Percentiles rank a stretch among this genome's conserved stretches.
Evolutionary conservation across 495 filamentous ascomycete genomes (phyloP).

Genomic region (Trichoderma orchidacearum): DNA sequence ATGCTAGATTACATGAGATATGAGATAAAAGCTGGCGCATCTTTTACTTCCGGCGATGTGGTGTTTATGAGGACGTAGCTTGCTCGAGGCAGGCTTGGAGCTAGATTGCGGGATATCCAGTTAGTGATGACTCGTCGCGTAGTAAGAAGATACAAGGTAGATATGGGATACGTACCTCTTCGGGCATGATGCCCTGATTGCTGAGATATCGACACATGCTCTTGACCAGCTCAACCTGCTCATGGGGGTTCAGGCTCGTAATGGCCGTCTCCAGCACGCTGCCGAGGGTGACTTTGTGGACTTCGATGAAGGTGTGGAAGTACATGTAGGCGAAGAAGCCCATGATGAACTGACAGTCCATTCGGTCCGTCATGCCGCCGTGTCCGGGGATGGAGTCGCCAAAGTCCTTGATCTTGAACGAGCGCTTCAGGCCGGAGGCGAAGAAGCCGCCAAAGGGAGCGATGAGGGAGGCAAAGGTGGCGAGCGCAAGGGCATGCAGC

Average conservation of each 20-base stretch:
- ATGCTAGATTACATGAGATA: background rate
- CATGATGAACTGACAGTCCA: conserved; percentile 99
- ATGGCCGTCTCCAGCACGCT: conserved; percentile 81
- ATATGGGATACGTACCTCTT: conserved; percentile 33
- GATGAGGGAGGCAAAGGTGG: conserved; percentile 90
- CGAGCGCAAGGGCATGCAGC: conserved; percentile 82
- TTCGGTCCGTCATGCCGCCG: conserved; percentile 95
- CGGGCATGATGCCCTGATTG: conserved; percentile 62
- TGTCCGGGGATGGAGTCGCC: conserved; percentile 96
- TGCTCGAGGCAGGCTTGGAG: background rate
- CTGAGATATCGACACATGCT: conserved; percentile 73
- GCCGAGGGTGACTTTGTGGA: conserved; percentile 67
- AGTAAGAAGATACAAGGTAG: background rate
- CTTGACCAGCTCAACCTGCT: conserved; percentile 80
- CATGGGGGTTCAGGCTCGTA: conserved; percentile 64
- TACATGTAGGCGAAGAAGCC: conserved; percentile 98
- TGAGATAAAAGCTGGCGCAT: background rate
- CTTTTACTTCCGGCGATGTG: background rate
- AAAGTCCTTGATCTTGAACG: conserved; percentile 99
- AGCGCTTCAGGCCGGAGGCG: conserved; percentile 91
- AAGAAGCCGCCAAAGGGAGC: conserved; percentile 99
- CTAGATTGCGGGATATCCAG: background rate
- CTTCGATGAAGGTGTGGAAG: conserved; percentile 92
- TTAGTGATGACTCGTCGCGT: background rate
- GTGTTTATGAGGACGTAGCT: background rate